phyloP scores from a whole-genome alignment of 148 eudicot genomes.

The Nepenthes gracilis region DNA sequence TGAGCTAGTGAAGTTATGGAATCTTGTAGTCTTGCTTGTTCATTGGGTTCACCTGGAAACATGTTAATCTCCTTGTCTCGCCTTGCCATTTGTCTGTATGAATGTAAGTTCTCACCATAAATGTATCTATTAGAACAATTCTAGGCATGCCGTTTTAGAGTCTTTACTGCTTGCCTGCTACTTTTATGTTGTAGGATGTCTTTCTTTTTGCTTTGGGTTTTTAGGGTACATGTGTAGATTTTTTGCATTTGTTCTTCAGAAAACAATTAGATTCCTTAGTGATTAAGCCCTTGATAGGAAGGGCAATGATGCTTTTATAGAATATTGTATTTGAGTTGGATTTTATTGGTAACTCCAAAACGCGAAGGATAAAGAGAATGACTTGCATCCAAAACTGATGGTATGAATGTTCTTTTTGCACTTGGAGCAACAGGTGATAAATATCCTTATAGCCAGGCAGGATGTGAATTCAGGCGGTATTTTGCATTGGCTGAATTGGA shows the following conservation, averaged over 20 bases:
- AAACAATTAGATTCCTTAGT: constrained; percentile 8
- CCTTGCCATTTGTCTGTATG: not conserved
- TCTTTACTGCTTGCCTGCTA: not conserved
- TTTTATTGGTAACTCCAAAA: constrained; percentile 25
- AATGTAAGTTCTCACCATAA: not conserved
- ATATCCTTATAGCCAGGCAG: constrained; percentile 22
- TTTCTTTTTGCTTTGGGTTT: constrained; percentile 98
- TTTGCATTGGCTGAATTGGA: not conserved
- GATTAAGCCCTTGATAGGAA: not conserved
- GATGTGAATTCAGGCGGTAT: not conserved
- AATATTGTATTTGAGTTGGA: not conserved
- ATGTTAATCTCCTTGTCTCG: constrained; percentile 35
- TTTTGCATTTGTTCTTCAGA: constrained; percentile 75
- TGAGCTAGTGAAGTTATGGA: constrained; percentile 58
- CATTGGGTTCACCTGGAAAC: constrained; percentile 98
- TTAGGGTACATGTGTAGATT: constrained; percentile 79
- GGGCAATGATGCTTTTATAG: not conserved
- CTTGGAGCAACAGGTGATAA: constrained; percentile 85
- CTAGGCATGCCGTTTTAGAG: not conserved
- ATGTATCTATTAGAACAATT: not conserved
- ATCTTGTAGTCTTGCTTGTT: constrained; percentile 85
- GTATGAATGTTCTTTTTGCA: constrained; percentile 96
- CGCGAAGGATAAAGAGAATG: constrained; percentile 89
- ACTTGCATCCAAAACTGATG: constrained; percentile 88
- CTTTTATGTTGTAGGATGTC: constrained; percentile 44